Evolutionary conservation across 805 yeast species (phyloP), one percentile per base, ranked within the genome.

Genomic region (Sungouiella blattae): DNA sequence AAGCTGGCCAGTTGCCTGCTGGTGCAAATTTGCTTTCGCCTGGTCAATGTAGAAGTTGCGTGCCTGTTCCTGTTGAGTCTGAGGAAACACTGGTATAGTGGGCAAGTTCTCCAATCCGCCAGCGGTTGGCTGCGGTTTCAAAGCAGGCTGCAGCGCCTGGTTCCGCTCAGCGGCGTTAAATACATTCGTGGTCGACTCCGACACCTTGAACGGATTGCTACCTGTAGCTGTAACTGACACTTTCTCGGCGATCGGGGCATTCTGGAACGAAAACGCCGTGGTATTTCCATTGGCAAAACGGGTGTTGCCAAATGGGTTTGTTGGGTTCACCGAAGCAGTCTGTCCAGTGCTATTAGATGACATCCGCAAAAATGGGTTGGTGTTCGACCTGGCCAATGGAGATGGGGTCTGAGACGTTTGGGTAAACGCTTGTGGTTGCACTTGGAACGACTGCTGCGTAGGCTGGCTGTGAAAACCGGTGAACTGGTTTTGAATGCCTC

Each of bases 91-190:
- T 2, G 87, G 75, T 3, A 74, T 61, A 1, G 88, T 82, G 7
- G 81, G 81, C 28, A 82, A 55, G 33, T 64, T 63, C 51, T 83
- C 89, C 40, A 80, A 67, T 0, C 89, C 91, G 4, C 89, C 91
- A 22, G 87, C 83, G 2, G 87, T 81, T 2, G 77, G 72, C 49
- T 77, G 83, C 11, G 69, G 62, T 47, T 66, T 60, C 46, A 73
- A 37, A 32, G 58, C 41, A 43, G 55, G 50, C 36, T 44, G 58
- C 18, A 35, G 37, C 18, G 47, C 50, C 20, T 42, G 45, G 33
- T 53, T 41, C 37, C 47, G 37, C 6, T 48, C 29, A 15, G 46
- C 61, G 11, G 41, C 30, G 33, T 55, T 43, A 35, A 67, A 67
- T 25, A 64, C 53, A 29, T 50, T 49, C 17, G 60, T 41, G 11